Conservation (phyloP, 768 basidiomycete genomes). For the Pleurotus eryngii region DNA sequence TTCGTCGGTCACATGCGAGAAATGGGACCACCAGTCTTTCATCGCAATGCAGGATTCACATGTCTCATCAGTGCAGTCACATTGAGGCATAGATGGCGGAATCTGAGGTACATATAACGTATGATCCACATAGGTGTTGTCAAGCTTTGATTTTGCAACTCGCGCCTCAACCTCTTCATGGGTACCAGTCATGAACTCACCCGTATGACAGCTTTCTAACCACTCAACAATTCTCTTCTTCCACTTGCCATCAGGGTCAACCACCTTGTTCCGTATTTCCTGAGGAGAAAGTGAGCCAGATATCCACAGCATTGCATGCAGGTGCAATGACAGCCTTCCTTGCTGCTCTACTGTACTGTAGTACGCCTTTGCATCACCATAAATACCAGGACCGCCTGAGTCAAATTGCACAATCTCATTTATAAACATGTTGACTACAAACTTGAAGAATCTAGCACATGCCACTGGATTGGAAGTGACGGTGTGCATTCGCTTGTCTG, state of each 20-base stretch:
- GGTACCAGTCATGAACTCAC: conserved; percentile 26
- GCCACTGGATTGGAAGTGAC: conserved; percentile 23
- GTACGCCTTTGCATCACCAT: conserved; percentile 25
- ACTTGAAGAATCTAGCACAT: conserved; percentile 27
- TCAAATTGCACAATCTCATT: conserved; percentile 23
- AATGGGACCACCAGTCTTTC: conserved; percentile 16
- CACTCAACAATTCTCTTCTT: conserved; percentile 17
- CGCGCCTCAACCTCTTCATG: conserved; percentile 18
- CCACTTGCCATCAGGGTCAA: too few relatives aligned
- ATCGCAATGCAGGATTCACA: conserved; percentile 6
- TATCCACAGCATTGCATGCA: conserved; percentile 35
- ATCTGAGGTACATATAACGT: conserved; percentile 18
- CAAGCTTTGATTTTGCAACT: neutral
- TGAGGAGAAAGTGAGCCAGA: conserved; percentile 21
- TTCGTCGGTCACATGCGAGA: conserved; percentile 19
- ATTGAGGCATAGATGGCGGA: conserved; percentile 13
- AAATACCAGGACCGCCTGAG: conserved; percentile 17
- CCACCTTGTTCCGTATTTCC: conserved; percentile 24
- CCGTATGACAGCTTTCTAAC: conserved; percentile 19
- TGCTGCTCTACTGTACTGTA: conserved; percentile 40
- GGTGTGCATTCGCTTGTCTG: conserved; percentile 2
- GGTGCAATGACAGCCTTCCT: conserved; percentile 30
- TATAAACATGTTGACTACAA: conserved; percentile 25
- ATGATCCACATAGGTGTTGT: conserved; percentile 15
- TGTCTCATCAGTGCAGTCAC: conserved; percentile 4